Evolutionary conservation across 148 eudicot genomes (phyloP), one percentile per base, ranked within the genome.

Genomic region (Silene latifolia): DNA sequence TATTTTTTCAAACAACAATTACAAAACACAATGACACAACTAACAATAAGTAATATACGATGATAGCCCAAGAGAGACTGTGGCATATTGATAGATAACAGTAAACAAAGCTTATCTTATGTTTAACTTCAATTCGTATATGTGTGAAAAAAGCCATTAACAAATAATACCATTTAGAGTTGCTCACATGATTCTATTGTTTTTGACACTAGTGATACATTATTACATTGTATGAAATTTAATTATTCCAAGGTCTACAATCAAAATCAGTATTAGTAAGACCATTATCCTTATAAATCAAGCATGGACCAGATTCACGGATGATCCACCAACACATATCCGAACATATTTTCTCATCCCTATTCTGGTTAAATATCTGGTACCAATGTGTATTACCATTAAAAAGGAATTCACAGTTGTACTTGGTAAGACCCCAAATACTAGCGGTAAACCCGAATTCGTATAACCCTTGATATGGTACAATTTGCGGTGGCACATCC

Each of bases 381-480:
- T 11, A 71, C 74, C 74, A 71, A 71, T 71, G 74, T 56, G 74
- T 15, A 19, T 6, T 21, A 1, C 58, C 58, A 17, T 71, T 18
- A 56, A 71, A 71, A 13, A 25, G 46, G 23, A 71, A 71, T 54
- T 71, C 62, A 17, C 74, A 71, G n/a, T 71, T 54, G 18, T 71
- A 71, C 63, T 57, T 56, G 20, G 74, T 71, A 5, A 11, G 8
- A 27, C 63, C 63, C 23, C 20, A 71, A 17, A 71, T 15, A 71
- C 74, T 71, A 13, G 63, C 24, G 2, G n/a, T 71, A 57, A 71
- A 71, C 48, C 74, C 74, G 24, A 71, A 71, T 23, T 71, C 74
- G 46, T 47, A 71, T 32, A 71, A 56, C n/a, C 74, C 74, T 21
- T 19, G 9, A 56, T 56, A 71, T 3, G 63, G 63, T 1, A 71